These are phyloP conservation scores for Cerioporus squamosus DNA, from an alignment of 1,284 basidiomycete genomes.

Conservation along the genomic window DNA sequence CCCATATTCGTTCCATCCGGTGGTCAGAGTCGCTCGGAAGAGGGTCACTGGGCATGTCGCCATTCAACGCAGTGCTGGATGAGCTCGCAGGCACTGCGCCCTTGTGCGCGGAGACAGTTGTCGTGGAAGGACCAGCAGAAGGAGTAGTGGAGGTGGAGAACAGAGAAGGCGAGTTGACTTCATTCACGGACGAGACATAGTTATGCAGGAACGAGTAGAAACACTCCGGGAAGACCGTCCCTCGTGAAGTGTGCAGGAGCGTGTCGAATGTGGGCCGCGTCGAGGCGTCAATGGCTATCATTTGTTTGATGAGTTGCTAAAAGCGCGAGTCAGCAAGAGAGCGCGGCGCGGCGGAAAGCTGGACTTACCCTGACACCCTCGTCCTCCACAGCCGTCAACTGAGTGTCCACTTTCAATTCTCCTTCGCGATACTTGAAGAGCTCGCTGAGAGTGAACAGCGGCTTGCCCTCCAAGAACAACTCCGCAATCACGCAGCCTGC, in stretches of 20 bases:
- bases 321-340: neutral
- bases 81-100: conserved; percentile 9
- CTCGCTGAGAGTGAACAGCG: conserved; percentile 93
- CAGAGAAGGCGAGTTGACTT: conserved; percentile 54
- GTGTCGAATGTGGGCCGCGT: conserved; percentile 84
- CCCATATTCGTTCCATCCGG: conserved; percentile 78
- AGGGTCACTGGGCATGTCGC: conserved; percentile 39
- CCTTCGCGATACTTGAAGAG: conserved; percentile 94
- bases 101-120: conserved; percentile 19
- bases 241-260: conserved; percentile 79
- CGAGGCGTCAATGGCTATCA: conserved; percentile 85
- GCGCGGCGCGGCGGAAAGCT: conserved; percentile 2
- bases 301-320: conserved; percentile 85
- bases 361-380: conserved; percentile 75
- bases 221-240: conserved; percentile 85
- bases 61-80: conserved; percentile 21
- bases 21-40: conserved; percentile 80
- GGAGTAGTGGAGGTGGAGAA: conserved; percentile 44
- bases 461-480: conserved; percentile 93
- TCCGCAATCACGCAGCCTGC: conserved; percentile 96
- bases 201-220: conserved; percentile 96
- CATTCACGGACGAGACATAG: conserved; percentile 83
- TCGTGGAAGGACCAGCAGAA: conserved; percentile 20
- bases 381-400: conserved; percentile 82
- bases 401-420: conserved; percentile 77